Evolutionary conservation across 345 rosid genomes (phyloP).

Genomic region (Carallia pectinifolia): DNA sequence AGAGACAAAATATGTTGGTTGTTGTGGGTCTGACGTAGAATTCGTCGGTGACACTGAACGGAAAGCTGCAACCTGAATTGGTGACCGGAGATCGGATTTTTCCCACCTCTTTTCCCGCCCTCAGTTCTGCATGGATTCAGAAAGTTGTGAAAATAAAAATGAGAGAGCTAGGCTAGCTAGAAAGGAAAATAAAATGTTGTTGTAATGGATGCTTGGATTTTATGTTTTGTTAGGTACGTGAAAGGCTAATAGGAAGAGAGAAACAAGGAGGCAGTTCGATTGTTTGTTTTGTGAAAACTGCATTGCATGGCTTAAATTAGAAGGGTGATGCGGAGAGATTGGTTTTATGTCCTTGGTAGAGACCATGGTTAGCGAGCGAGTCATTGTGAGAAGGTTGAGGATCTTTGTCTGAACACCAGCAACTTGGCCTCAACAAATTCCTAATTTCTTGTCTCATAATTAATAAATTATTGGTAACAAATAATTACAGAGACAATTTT

Average conservation of each 20-base stretch:
- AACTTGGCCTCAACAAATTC: background rate
- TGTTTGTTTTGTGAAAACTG: background rate
- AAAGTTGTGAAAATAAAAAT: background rate
- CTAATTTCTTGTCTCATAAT: too few species aligned
- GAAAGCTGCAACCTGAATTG: background rate
- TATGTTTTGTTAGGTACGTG: background rate
- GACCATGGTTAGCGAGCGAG: constrained; percentile 43
- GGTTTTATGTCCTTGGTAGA: constrained; percentile 30
- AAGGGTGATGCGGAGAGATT: constrained; percentile 3
- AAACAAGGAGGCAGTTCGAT: constrained; percentile 1
- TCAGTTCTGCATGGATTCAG: constrained; percentile 32
- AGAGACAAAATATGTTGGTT: constrained; percentile 16
- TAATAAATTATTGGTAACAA: too few species aligned
- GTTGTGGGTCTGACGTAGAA: constrained; percentile 1
- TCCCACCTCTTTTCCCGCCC: constrained; percentile 30
- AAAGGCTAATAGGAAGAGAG: background rate
- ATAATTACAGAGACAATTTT: too few species aligned
- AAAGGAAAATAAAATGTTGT: background rate
- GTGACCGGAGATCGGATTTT: constrained; percentile 46
- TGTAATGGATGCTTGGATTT: background rate
- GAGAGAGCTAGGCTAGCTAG: background rate
- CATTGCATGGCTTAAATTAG: background rate
- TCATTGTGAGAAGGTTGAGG: constrained; percentile 36
- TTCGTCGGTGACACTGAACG: constrained; percentile 38
- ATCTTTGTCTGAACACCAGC: constrained; percentile 17